These are phyloP conservation scores for Datisca glomerata DNA, from an alignment of 306 rosid genomes.

Conservation along the genomic window DNA sequence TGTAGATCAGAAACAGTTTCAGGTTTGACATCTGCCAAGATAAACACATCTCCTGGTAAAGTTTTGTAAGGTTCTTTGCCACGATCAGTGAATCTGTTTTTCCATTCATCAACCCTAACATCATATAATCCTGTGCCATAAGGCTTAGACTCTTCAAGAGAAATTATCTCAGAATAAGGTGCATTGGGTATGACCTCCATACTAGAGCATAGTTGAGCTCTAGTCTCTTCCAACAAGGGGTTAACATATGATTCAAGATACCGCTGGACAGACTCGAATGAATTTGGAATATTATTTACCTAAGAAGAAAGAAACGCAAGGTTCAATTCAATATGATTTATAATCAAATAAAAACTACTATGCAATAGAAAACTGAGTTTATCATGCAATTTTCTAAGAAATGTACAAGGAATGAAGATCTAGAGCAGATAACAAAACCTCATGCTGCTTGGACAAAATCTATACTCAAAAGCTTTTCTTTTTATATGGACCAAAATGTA, in stretches of 20 bases:
- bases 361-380: no score
- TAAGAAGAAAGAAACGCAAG: slow-evolving; percentile 6
- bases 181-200: slow-evolving; percentile 34
- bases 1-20: slow-evolving; percentile 33
- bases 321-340: not conserved
- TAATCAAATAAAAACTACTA: not conserved
- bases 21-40: slow-evolving; percentile 45
- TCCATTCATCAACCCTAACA: slow-evolving; percentile 32
- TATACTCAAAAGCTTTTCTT: no score
- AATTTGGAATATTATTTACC: slow-evolving; percentile 37
- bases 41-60: slow-evolving; percentile 49
- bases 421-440: no score
- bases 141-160: slow-evolving; percentile 17
- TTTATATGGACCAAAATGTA: no score
- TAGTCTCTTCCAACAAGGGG: slow-evolving; percentile 62
- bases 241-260: slow-evolving; percentile 33
- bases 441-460: no score
- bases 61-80: slow-evolving; percentile 55
- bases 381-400: no score
- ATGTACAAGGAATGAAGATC: no score
- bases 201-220: slow-evolving; percentile 38
- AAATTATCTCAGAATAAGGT: slow-evolving; percentile 39
- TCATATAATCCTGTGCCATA: slow-evolving; percentile 15
- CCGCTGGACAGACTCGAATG: slow-evolving; percentile 26
- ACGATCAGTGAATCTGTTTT: slow-evolving; percentile 26